Conservation (phyloP, 208 protist species). For the Novymonas esmeraldas region DNA sequence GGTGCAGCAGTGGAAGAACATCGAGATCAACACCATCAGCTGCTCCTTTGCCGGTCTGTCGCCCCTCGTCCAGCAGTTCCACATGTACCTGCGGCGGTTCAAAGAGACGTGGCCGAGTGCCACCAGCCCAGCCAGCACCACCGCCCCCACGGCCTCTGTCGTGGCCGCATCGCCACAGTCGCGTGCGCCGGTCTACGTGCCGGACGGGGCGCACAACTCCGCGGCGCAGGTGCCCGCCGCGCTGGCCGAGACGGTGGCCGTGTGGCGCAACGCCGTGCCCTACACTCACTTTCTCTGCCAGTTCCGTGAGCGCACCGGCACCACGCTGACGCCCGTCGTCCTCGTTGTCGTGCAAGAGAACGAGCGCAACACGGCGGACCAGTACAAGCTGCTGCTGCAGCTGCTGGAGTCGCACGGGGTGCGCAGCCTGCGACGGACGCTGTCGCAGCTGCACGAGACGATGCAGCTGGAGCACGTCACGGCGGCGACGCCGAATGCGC, state of each 20-base stretch:
- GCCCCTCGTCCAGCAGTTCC: conserved; percentile 80
- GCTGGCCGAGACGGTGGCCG: conserved; percentile 44
- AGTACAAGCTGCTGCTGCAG: conserved; percentile 83
- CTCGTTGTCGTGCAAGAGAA: conserved; percentile 92
- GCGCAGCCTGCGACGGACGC: conserved; percentile 80
- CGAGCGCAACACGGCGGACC: conserved; percentile 95
- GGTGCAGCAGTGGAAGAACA: conserved; percentile 84
- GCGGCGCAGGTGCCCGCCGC: conserved; percentile 41
- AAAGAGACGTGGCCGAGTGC: conserved; percentile 16
- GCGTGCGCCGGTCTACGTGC: conserved; percentile 10
- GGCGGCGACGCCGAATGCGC: background rate
- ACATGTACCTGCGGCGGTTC: conserved; percentile 70
- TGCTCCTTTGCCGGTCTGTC: conserved; percentile 92
- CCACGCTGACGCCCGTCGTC: conserved; percentile 58
- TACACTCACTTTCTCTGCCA: conserved; percentile 26
- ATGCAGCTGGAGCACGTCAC: conserved; percentile 45
- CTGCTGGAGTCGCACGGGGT: conserved; percentile 84
- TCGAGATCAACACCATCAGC: conserved; percentile 98
- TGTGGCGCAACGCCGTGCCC: conserved; percentile 39
- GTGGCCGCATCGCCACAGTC: background rate
- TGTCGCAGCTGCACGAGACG: conserved; percentile 69
- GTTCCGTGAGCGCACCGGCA: conserved; percentile 16
- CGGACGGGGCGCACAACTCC: conserved; percentile 43
- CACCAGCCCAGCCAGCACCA: background rate
- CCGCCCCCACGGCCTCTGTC: background rate